Conservation (phyloP, 2,329 filamentous ascomycete genomes). For the Claviceps digitariae region DNA sequence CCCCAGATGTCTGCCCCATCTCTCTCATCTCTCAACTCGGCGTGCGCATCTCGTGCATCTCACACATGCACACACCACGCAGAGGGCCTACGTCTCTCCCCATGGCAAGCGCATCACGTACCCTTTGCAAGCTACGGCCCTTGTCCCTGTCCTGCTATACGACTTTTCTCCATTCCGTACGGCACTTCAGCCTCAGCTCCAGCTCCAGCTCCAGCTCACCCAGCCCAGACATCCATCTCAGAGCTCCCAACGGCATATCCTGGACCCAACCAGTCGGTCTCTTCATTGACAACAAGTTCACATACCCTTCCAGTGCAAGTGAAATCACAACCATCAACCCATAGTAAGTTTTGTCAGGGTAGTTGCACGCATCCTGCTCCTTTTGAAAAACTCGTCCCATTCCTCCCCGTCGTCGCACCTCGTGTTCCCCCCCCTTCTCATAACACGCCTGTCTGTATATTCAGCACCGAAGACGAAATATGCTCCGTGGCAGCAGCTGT, state of each 20-base stretch:
- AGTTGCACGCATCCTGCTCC: not conserved
- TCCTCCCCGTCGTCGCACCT: too few species aligned
- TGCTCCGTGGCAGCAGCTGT: conserved; percentile 7
- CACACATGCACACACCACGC: too few species aligned
- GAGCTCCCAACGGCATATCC: conserved; percentile 60
- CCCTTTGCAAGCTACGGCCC: not conserved
- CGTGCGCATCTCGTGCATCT: too few species aligned
- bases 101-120: not conserved
- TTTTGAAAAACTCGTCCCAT: too few species aligned
- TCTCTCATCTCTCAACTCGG: too few species aligned
- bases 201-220: not conserved
- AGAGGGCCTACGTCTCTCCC: not conserved
- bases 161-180: not conserved
- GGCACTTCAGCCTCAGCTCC: not conserved
- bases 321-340: conserved; percentile 58
- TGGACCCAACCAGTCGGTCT: conserved; percentile 64
- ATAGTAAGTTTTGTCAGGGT: too few species aligned
- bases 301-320: conserved; percentile 49
- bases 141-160: not conserved
- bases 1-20: too few species aligned
- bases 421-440: not conserved
- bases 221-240: conserved; percentile 40
- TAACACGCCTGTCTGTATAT: not conserved
- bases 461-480: conserved; percentile 9
- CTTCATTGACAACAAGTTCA: conserved; percentile 75